Conservation (phyloP, 139 green algal species). For the Coccomyxa sp. region DNA sequence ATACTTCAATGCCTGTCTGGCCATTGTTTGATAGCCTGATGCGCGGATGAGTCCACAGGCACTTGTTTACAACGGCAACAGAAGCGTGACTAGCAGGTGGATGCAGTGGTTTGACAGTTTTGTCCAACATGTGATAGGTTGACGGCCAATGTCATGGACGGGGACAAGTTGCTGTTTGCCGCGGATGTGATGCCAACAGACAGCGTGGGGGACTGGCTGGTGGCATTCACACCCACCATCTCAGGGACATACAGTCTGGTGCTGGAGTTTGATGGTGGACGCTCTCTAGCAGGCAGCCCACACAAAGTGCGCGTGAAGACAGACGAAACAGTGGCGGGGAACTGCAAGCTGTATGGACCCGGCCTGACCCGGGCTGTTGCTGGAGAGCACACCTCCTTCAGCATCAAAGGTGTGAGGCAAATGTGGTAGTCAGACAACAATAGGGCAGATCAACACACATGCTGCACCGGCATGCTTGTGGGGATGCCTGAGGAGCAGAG, state of each 20-base stretch:
- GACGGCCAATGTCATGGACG: slow-evolving; percentile 20
- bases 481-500: too few relatives aligned
- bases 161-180: slow-evolving; percentile 6
- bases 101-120: too few relatives aligned
- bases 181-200: slow-evolving; percentile 5
- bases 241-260: slow-evolving; percentile 15
- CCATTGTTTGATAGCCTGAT: too few relatives aligned
- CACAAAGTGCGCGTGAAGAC: slow-evolving; percentile 7
- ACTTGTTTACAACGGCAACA: too few relatives aligned
- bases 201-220: not conserved
- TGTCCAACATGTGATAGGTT: not conserved
- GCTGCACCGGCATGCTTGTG: too few relatives aligned
- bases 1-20: too few relatives aligned
- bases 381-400: slow-evolving; percentile 7
- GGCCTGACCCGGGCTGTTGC: slow-evolving; percentile 13
- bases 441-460: too few relatives aligned
- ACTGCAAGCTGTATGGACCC: slow-evolving; percentile 18
- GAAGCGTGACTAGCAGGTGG: too few relatives aligned
- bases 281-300: slow-evolving; percentile 16
- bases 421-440: too few relatives aligned
- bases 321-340: slow-evolving; percentile 21
- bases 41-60: too few relatives aligned
- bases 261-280: slow-evolving; percentile 13
- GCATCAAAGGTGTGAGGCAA: slow-evolving; percentile 15
- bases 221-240: slow-evolving; percentile 20